Evolutionary conservation across 257 asterid species (phyloP), one percentile per base, ranked within the genome.

Genomic region (Solanum dulcamara): DNA sequence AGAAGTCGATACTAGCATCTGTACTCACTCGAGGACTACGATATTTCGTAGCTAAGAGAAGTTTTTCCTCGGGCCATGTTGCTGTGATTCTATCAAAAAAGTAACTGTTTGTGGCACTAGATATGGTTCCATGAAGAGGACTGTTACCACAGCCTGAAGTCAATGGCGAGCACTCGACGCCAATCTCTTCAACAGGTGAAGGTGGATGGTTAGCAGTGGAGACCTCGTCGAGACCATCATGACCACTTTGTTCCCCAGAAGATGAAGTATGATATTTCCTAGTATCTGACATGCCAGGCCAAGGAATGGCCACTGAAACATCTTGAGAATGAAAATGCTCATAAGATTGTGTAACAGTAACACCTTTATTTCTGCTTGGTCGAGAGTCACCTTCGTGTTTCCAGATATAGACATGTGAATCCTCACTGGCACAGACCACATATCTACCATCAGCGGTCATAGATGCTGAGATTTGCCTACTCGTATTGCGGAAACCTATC

Each of bases 381-480:
- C 92, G 94, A 70, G 98, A 90, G 83, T 92, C 96, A 46, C 89
- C 88, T 89, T 94, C 99, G 18, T 97, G 98, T 87, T 92, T 95
- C 99, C 99, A 97, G 37, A 97, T 90, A 68, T 94, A 95, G n/a
- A 97, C 98, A 55, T 90, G 89, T 30, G 99, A 97, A 88, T 92
- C 99, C 88, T 95, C 99, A 37, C 99, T 95, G 53, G 99, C 99
- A 50, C 95, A 92, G 81, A 97, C 89, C 32, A 92, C 95, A 72
- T 97, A 91, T 88, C 92, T 97, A 5, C 99, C 99, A 53, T 94
- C 91, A 20, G 97, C 92, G 11, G 97, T 91, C 72, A 95, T 85
- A 38, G 99, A 97, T 81, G 98, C 98, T 48, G 99, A 95, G 42
- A 95, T 97, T 90, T 94, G 99, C 91, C 99, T 97, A 88, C 89